These are phyloP conservation scores for Colletotrichum tropicale DNA, from an alignment of 2,329 filamentous ascomycete genomes.

Conservation along the genomic window DNA sequence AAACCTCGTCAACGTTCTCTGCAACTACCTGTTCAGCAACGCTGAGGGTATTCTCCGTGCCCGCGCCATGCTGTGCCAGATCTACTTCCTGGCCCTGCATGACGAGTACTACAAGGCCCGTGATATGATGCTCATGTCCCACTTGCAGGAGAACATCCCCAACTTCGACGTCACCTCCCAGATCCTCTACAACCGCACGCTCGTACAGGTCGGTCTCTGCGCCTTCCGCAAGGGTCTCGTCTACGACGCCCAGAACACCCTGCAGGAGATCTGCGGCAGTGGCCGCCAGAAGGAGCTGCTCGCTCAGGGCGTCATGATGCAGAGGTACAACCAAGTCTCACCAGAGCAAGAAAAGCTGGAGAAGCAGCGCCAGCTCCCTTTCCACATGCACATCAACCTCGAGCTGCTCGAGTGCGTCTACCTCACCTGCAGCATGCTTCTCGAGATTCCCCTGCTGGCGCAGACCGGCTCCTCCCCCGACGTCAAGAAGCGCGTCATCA, in stretches of 20 bases:
- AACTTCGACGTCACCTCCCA: slow-evolving; percentile 97
- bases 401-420: slow-evolving; percentile 98
- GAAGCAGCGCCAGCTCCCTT: slow-evolving; percentile 95
- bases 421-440: slow-evolving; percentile 97
- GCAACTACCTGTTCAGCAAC: slow-evolving; percentile 92
- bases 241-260: slow-evolving; percentile 96
- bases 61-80: slow-evolving; percentile 96
- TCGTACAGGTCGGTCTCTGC: slow-evolving; percentile 97
- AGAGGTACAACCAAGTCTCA: slow-evolving; percentile 93
- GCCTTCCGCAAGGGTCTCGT: slow-evolving; percentile 97
- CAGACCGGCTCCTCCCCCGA: slow-evolving; percentile 97
- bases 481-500: slow-evolving; percentile 96
- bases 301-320: slow-evolving; percentile 97
- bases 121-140: slow-evolving; percentile 99
- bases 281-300: slow-evolving; percentile 97
- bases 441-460: slow-evolving; percentile 95
- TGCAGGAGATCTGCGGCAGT: slow-evolving; percentile 97
- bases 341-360: slow-evolving; percentile 98
- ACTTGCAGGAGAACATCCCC: slow-evolving; percentile 94
- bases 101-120: slow-evolving; percentile 97
- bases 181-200: slow-evolving; percentile 97
- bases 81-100: slow-evolving; percentile 97
- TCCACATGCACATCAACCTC: slow-evolving; percentile 99
- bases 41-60: slow-evolving; percentile 96
- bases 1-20: slow-evolving; percentile 82